These are phyloP conservation scores for Myriosclerotinia curreyana DNA, from an alignment of 2,329 filamentous ascomycete genomes.

Conservation along the genomic window DNA sequence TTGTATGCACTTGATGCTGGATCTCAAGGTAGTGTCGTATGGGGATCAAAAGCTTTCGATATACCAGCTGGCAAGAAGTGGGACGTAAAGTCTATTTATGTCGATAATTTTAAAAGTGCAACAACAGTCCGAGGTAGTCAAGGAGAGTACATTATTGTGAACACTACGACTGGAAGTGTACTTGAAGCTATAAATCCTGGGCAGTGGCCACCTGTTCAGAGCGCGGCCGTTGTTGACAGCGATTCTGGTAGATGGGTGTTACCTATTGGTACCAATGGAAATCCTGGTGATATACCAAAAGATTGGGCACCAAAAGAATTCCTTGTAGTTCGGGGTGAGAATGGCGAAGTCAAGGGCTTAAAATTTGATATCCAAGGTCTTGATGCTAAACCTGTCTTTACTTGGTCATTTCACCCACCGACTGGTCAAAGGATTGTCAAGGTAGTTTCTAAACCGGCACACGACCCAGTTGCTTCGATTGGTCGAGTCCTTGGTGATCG, in stretches of 20 bases:
- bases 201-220: slow-evolving; percentile 44
- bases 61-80: slow-evolving; percentile 56
- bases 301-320: slow-evolving; percentile 51
- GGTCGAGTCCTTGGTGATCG: slow-evolving; percentile 89
- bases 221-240: slow-evolving; percentile 53
- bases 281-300: slow-evolving; percentile 47
- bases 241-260: slow-evolving; percentile 53
- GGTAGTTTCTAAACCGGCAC: slow-evolving; percentile 64
- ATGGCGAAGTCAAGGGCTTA: slow-evolving; percentile 54
- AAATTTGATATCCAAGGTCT: slow-evolving; percentile 48
- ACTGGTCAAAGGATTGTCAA: slow-evolving; percentile 64
- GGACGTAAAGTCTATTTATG: slow-evolving; percentile 65
- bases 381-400: slow-evolving; percentile 46
- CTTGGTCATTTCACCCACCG: slow-evolving; percentile 73
- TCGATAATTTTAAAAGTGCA: slow-evolving; percentile 54
- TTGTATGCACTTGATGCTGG: slow-evolving; percentile 78
- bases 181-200: slow-evolving; percentile 46
- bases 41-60: slow-evolving; percentile 66
- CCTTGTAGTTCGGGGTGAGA: slow-evolving; percentile 51
- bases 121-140: slow-evolving; percentile 41
- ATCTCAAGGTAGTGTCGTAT: slow-evolving; percentile 69
- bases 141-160: slow-evolving; percentile 60
- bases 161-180: slow-evolving; percentile 50
- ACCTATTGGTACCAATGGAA: slow-evolving; percentile 51
- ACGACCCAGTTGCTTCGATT: slow-evolving; percentile 91